Evolutionary conservation across 352 stramenopile genomes (phyloP).

Genomic region (Pythium myriotylum): DNA sequence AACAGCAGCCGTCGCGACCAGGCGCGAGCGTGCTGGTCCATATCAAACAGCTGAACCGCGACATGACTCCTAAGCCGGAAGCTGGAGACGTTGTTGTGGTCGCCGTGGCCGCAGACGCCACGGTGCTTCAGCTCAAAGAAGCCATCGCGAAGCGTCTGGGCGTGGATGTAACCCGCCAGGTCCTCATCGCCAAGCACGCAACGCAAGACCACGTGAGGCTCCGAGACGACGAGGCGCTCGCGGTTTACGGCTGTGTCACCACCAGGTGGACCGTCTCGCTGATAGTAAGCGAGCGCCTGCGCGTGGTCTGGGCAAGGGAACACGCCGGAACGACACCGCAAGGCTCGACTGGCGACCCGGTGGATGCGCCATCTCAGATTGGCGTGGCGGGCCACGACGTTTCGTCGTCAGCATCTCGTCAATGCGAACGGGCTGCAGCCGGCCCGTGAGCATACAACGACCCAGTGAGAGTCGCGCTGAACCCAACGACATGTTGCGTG

Average conservation of each 20-base stretch:
- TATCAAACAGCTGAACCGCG: slow-evolving; percentile 20
- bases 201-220: slow-evolving; percentile 19
- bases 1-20: no score
- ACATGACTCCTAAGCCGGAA: background rate
- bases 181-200: slow-evolving; percentile 10
- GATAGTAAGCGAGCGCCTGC: slow-evolving; percentile 16
- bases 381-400: no score
- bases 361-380: background rate
- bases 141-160: slow-evolving; percentile 8
- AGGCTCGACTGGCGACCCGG: background rate
- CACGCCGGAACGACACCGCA: background rate
- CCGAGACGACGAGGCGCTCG: slow-evolving; percentile 5
- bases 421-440: no score
- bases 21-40: slow-evolving; percentile 12
- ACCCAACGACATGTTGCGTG: background rate
- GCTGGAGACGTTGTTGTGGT: slow-evolving; percentile 12
- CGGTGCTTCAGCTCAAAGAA: slow-evolving; percentile 15
- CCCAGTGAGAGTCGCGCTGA: background rate
- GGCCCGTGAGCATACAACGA: background rate
- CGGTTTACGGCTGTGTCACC: background rate
- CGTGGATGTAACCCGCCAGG: slow-evolving; percentile 11
- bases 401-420: no score
- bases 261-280: slow-evolving; percentile 18
- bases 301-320: slow-evolving; percentile 12
- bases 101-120: background rate